Evolutionary conservation across 331 rosid species (phyloP).

Genomic region (Prunus yedoensis): DNA sequence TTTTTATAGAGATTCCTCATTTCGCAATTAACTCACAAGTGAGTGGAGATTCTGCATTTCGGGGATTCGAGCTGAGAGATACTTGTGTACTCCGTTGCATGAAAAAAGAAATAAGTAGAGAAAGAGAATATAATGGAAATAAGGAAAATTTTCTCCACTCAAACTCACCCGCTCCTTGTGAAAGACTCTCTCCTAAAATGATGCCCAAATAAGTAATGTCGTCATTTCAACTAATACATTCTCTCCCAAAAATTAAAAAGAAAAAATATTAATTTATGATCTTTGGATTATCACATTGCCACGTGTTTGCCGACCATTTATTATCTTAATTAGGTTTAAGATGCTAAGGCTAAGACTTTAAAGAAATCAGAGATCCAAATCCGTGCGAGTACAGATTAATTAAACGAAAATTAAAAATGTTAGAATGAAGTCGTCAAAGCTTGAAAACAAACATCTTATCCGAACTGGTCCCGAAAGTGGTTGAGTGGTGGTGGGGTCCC

Average conservation of each 20-base stretch:
- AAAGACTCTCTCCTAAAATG: too few relatives aligned
- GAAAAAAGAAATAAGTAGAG: too few relatives aligned
- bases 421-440: neutral
- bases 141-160: too few relatives aligned
- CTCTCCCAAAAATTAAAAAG: neutral
- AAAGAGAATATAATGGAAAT: too few relatives aligned
- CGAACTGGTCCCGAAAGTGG: constrained; percentile 1
- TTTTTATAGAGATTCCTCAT: too few relatives aligned
- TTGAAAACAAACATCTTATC: constrained; percentile 8
- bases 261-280: neutral
- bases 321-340: neutral
- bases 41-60: too few relatives aligned
- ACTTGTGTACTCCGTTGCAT: too few relatives aligned
- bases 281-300: neutral
- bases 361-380: neutral
- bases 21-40: too few relatives aligned
- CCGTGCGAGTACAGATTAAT: neutral
- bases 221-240: neutral
- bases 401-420: neutral
- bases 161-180: too few relatives aligned
- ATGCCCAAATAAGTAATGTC: neutral
- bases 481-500: constrained; percentile 10
- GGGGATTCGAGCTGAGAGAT: too few relatives aligned
- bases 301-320: neutral
- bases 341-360: neutral